phyloP scores from a whole-genome alignment of 768 basidiomycete species.

The Lactifluus subvellereus region DNA sequence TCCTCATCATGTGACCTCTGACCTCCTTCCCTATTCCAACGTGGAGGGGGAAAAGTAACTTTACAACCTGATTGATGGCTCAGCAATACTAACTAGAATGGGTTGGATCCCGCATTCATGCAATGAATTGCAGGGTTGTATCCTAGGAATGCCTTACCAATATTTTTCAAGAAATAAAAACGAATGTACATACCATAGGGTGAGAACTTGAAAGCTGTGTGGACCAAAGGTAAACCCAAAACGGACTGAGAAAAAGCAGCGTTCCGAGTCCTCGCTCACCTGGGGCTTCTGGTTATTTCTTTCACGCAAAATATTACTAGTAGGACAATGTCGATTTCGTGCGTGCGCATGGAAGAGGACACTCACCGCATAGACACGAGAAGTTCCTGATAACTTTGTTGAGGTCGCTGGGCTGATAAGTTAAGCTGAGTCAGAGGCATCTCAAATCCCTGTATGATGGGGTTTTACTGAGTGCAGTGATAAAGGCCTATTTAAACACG shows the following conservation, averaged over 20 bases:
- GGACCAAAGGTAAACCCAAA: neutral
- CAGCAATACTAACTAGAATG: neutral
- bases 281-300: conserved; percentile 70
- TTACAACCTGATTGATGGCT: neutral
- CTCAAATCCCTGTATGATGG: neutral
- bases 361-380: conserved; percentile 50
- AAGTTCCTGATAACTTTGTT: conserved; percentile 62
- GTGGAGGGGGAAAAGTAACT: neutral
- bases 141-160: conserved; percentile 26
- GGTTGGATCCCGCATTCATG: conserved; percentile 17
- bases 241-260: neutral
- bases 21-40: too few relatives aligned
- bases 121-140: conserved; percentile 31
- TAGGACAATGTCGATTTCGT: neutral
- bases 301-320: conserved; percentile 48
- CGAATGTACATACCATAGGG: conserved; percentile 44
- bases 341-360: neutral
- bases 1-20: too few relatives aligned
- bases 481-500: conserved; percentile 46
- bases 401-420: conserved; percentile 39
- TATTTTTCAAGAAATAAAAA: neutral
- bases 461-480: conserved; percentile 48
- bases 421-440: neutral
- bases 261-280: neutral
- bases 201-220: conserved; percentile 62